Conservation (phyloP, 495 filamentous ascomycete genomes). For the Sordaria brevicollis region DNA sequence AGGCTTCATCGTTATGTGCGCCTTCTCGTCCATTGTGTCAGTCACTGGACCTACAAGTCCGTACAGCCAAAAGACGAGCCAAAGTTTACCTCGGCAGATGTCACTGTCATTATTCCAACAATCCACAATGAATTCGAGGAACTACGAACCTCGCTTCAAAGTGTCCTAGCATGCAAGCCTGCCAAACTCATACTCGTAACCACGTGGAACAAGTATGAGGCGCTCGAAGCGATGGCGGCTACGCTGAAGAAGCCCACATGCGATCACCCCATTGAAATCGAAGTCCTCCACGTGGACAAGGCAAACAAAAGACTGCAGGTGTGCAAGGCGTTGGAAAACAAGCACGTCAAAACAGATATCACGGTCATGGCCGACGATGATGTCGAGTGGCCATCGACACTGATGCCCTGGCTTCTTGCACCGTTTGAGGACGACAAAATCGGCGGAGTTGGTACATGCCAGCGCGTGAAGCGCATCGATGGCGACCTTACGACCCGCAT, state of each 20-base stretch:
- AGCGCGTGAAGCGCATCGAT: constrained; percentile 58
- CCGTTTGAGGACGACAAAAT: constrained; percentile 69
- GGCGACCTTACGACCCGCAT: constrained; percentile 47
- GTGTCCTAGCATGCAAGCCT: constrained; percentile 43
- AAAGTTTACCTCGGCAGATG: constrained; percentile 36
- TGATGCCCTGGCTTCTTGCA: constrained; percentile 74
- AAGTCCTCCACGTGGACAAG: constrained; percentile 33
- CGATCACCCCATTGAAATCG: constrained; percentile 21
- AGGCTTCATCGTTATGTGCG: constrained; percentile 45
- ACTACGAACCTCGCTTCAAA: constrained; percentile 39
- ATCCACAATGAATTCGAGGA: constrained; percentile 45
- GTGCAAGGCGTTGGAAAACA: constrained; percentile 58
- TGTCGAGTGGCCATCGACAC: constrained; percentile 67
- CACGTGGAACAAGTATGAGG: constrained; percentile 39
- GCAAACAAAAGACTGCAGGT: constrained; percentile 78
- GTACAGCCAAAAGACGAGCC: constrained; percentile 32
- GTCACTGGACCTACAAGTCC: constrained; percentile 41
- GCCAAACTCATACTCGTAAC: constrained; percentile 46
- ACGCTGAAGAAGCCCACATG: constrained; percentile 20
- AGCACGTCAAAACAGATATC: constrained; percentile 57
- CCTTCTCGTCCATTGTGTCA: constrained; percentile 40
- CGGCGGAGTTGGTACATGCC: constrained; percentile 75
- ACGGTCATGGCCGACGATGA: constrained; percentile 83
- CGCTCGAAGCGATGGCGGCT: constrained; percentile 33
- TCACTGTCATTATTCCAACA: constrained; percentile 49